phyloP scores from a whole-genome alignment of 2,329 filamentous ascomycete genomes.

The Emergomyces orientalis region DNA sequence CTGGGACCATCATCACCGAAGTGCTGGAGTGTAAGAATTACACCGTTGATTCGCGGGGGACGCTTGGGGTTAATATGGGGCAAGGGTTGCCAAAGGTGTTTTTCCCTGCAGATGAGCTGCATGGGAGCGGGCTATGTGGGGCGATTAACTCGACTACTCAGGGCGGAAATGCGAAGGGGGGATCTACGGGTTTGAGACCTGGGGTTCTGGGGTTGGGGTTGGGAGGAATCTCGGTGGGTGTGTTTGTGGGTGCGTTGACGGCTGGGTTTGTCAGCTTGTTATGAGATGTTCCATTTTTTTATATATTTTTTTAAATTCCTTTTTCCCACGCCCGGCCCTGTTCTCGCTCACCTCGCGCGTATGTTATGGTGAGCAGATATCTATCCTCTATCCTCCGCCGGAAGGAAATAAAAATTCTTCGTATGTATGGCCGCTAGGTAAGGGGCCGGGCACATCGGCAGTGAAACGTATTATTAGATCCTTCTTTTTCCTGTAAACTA shows the following conservation, averaged over 20 bases:
- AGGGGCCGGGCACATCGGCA: too few relatives aligned
- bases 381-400: too few relatives aligned
- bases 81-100: constrained; percentile 20
- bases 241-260: not conserved
- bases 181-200: not conserved
- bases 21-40: constrained; percentile 27
- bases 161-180: not conserved
- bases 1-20: constrained; percentile 29
- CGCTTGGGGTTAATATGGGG: constrained; percentile 16
- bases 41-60: constrained; percentile 16
- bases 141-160: not conserved
- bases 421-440: too few relatives aligned
- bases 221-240: not conserved
- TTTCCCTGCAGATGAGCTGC: constrained; percentile 18
- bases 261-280: not conserved
- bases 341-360: too few relatives aligned
- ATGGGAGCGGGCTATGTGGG: constrained; percentile 19
- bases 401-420: too few relatives aligned
- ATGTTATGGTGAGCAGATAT: too few relatives aligned
- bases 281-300: not conserved
- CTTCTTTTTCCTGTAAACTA: too few relatives aligned
- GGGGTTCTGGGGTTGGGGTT: not conserved
- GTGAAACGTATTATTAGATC: too few relatives aligned
- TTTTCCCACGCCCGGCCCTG: too few relatives aligned
- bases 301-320: not conserved